Conservation (phyloP, 208 protist genomes). For the Leishmania martiniquensis region DNA sequence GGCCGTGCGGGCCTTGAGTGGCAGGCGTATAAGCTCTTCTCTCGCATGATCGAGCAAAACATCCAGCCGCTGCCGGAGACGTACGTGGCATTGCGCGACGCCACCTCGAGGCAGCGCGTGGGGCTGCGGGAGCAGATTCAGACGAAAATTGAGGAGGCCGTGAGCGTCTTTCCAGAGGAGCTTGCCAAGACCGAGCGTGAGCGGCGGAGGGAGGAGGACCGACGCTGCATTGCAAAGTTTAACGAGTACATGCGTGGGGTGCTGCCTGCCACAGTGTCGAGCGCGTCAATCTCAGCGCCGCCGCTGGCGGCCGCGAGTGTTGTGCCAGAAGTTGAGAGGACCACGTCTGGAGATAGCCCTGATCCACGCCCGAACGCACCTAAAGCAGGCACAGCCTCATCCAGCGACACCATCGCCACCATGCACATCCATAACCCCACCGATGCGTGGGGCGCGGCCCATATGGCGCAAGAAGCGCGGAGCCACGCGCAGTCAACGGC, state of each 20-base stretch:
- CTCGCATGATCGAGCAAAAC: slow-evolving; percentile 89
- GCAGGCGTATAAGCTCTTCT: slow-evolving; percentile 95
- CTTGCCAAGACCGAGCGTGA: slow-evolving; percentile 66
- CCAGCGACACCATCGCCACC: slow-evolving; percentile 25
- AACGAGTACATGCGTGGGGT: slow-evolving; percentile 84
- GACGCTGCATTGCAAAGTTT: slow-evolving; percentile 77
- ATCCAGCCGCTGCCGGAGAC: slow-evolving; percentile 90
- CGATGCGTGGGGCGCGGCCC: slow-evolving; percentile 79
- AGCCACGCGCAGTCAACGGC: slow-evolving; percentile 25
- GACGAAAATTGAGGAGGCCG: slow-evolving; percentile 80
- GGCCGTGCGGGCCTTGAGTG: slow-evolving; percentile 85
- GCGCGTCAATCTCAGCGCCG: background rate
- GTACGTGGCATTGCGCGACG: slow-evolving; percentile 86
- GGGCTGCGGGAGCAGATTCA: slow-evolving; percentile 79
- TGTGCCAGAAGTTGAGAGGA: background rate
- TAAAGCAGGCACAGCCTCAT: background rate
- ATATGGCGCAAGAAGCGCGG: slow-evolving; percentile 62
- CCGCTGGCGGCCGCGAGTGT: background rate
- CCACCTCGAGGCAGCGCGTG: slow-evolving; percentile 61
- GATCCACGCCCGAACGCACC: background rate
- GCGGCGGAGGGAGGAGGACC: slow-evolving; percentile 73
- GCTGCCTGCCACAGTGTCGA: slow-evolving; percentile 36
- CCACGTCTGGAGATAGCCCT: slow-evolving; percentile 1
- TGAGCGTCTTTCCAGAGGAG: slow-evolving; percentile 75
- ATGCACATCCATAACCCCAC: slow-evolving; percentile 85